These are phyloP conservation scores for Salix exigua DNA, from an alignment of 345 rosid genomes.

Conservation along the genomic window DNA sequence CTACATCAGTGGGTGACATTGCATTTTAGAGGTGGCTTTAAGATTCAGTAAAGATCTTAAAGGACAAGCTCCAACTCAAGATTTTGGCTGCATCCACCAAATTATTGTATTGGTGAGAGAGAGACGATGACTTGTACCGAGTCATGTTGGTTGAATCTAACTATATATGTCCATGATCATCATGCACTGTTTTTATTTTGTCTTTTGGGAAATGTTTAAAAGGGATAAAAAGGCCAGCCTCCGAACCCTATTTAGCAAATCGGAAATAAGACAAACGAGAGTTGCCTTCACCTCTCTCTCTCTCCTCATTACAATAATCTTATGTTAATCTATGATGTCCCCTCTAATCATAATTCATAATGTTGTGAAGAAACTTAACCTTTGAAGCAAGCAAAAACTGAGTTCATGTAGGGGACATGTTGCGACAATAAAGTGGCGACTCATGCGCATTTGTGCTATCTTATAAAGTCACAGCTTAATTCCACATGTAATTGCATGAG, in stretches of 20 bases:
- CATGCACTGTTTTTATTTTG: not conserved
- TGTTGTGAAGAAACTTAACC: not conserved
- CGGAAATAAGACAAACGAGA: not conserved
- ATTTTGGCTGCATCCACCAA: not conserved
- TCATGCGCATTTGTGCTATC: not conserved
- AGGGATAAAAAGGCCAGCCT: not conserved
- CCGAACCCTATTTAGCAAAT: not conserved
- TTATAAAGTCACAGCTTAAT: not conserved
- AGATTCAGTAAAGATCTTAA: not conserved
- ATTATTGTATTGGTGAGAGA: not conserved
- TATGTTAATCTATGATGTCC: not conserved
- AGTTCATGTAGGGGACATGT: constrained; percentile 2
- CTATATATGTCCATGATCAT: not conserved
- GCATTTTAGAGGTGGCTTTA: not conserved
- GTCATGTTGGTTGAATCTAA: not conserved
- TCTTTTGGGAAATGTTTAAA: not conserved
- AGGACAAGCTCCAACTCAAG: not conserved
- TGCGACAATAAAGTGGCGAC: not conserved
- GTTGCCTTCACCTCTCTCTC: not conserved
- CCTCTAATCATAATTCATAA: not conserved
- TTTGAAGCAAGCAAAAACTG: not conserved
- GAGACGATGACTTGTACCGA: not conserved
- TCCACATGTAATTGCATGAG: not conserved
- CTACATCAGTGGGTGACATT: constrained; percentile 4
- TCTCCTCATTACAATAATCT: not conserved